Evolutionary conservation across 148 eudicot genomes (phyloP), one percentile per base, ranked within the genome.

Genomic region (Bassia scoparia): DNA sequence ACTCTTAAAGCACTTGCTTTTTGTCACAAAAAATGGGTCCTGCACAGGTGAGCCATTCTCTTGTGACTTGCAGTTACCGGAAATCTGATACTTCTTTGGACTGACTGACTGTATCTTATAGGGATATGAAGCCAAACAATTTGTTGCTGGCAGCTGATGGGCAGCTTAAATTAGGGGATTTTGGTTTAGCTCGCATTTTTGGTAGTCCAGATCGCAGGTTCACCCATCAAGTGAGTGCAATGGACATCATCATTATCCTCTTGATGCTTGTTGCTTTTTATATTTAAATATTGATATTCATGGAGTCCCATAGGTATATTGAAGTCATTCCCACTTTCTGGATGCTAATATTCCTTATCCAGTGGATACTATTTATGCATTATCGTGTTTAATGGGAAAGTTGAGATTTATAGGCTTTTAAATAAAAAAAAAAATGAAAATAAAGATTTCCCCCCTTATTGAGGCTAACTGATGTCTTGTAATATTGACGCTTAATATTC

Each of bases 101-200:
- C 60, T 80, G 68, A 34, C 58, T 46, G 26, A 20, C 5, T 71
- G 65, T 63, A 73, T 16, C 72, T 70, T 64, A 34, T 82, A 95
- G 98, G 86, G 98, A 95, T 81, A 95, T 95, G 98, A 95, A 95
- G 79, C 98, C 98, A 37, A 95, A 95, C 77, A 95, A 95, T 74
- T 80, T 95, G 82, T 79, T 95, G 79, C 84, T 95, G 73, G 98
- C 90, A 73, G 75, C 96, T 56, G 84, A 82, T 46, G 98, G 98
- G 67, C 91, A 95, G 71, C 97, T 95, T 58, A 95, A 95, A 78
- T 83, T 95, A 61, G 98, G 89, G 18, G 98, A 95, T 84, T 95
- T 95, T 81, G 98, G 98, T 75, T 84, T 95, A 82, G 98, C 98
- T 18, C 93, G 98, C 70, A 78, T 95, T 76, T 95, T 89, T 87